Evolutionary conservation across 1,284 basidiomycete species (phyloP).

Genomic region (Entoloma clypeatum): DNA sequence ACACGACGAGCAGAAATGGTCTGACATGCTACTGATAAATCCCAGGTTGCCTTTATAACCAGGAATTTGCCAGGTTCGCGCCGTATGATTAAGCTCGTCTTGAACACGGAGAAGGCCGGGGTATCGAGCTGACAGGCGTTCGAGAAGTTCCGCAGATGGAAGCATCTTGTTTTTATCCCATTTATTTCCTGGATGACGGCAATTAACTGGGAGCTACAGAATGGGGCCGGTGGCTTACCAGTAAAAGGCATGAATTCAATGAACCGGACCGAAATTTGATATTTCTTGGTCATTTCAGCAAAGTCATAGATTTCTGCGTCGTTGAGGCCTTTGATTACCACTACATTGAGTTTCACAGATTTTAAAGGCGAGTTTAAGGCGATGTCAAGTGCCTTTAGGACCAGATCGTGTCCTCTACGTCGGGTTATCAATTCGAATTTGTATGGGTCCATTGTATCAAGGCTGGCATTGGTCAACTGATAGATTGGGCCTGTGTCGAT

Average conservation of each 20-base stretch:
- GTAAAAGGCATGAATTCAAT: slow-evolving; percentile 95
- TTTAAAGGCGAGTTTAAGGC: slow-evolving; percentile 54
- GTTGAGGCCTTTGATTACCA: slow-evolving; percentile 79
- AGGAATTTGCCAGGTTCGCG: slow-evolving; percentile 73
- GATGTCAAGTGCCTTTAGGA: slow-evolving; percentile 63
- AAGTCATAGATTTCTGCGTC: slow-evolving; percentile 78
- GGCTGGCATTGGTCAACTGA: slow-evolving; percentile 34
- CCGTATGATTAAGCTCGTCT: slow-evolving; percentile 77
- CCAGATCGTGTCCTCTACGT: slow-evolving; percentile 70
- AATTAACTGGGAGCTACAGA: slow-evolving; percentile 8
- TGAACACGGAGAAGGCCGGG: slow-evolving; percentile 50
- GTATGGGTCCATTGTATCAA: slow-evolving; percentile 85
- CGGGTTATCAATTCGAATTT: slow-evolving; percentile 88
- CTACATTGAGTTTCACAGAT: slow-evolving; percentile 79
- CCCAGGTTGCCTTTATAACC: slow-evolving; percentile 75
- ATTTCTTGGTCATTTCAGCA: slow-evolving; percentile 68
- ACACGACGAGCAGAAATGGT: slow-evolving; percentile 86
- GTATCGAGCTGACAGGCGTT: slow-evolving; percentile 44
- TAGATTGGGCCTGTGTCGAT: neutral
- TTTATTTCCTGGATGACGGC: slow-evolving; percentile 61
- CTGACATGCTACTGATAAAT: slow-evolving; percentile 91
- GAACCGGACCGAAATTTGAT: slow-evolving; percentile 71
- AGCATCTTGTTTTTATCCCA: slow-evolving; percentile 85
- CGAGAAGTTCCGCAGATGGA: slow-evolving; percentile 62
- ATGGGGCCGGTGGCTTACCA: slow-evolving; percentile 39